phyloP scores from a whole-genome alignment of 768 basidiomycete genomes.

The Auriscalpium microsporum region DNA sequence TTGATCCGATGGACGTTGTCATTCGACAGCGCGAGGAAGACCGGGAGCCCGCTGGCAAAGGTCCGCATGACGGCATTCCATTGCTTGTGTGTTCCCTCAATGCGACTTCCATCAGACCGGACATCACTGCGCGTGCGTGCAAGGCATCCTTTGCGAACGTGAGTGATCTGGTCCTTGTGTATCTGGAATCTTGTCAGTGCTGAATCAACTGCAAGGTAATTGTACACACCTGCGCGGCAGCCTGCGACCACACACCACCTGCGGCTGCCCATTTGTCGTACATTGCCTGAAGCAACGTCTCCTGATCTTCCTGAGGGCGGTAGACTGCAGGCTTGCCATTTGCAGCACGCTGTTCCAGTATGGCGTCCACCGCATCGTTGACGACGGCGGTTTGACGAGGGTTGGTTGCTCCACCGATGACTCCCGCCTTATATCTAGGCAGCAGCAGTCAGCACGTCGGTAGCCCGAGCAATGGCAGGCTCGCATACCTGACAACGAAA shows the following conservation, averaged over 20 bases:
- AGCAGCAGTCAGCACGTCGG: neutral
- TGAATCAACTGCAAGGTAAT: neutral
- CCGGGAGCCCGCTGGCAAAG: conserved; percentile 17
- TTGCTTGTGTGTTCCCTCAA: conserved; percentile 23
- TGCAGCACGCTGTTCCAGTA: neutral
- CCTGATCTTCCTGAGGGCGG: conserved; percentile 15
- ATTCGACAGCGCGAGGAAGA: conserved; percentile 11
- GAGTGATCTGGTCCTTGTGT: conserved; percentile 21
- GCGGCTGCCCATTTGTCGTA: conserved; percentile 4
- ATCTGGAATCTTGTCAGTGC: conserved; percentile 13
- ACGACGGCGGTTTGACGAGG: neutral
- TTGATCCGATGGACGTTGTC: conserved; percentile 21
- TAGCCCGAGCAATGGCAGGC: too few species aligned
- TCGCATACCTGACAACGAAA: conserved; percentile 15
- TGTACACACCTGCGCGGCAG: conserved; percentile 9
- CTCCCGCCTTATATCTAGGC: neutral
- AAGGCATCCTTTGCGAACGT: conserved; percentile 21
- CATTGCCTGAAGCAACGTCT: conserved; percentile 3
- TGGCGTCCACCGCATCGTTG: neutral
- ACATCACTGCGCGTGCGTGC: conserved; percentile 16
- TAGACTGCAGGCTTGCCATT: conserved; percentile 11
- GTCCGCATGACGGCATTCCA: conserved; percentile 20
- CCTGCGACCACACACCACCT: neutral
- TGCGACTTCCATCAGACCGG: conserved; percentile 19
- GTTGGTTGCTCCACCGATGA: neutral